phyloP scores from a whole-genome alignment of 169 alveolate genomes.

The Perkinsus marinus region DNA sequence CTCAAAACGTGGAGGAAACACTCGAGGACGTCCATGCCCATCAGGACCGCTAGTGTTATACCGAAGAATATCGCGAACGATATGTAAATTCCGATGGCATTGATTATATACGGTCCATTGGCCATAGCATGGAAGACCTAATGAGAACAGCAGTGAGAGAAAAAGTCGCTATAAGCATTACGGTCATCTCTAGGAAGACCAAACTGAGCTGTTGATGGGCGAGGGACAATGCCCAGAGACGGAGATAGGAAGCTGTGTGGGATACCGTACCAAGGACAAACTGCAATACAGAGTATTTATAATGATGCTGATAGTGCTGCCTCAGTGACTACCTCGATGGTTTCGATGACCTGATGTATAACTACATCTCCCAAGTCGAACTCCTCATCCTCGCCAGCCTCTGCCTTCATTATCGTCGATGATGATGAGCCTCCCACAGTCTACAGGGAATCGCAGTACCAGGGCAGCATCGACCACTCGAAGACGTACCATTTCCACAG shows the following conservation, averaged over 20 bases:
- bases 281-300: background rate
- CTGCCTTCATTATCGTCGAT: background rate
- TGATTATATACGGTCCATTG: slow-evolving; percentile 3
- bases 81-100: slow-evolving; percentile 36
- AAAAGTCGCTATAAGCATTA: too few relatives aligned
- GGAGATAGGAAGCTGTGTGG: slow-evolving; percentile 97
- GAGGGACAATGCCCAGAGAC: slow-evolving; percentile 97
- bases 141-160: background rate
- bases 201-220: slow-evolving; percentile 89
- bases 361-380: slow-evolving; percentile 23
- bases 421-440: background rate
- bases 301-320: too few relatives aligned
- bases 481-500: background rate
- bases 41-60: slow-evolving; percentile 84
- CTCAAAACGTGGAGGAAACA: slow-evolving; percentile 93
- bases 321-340: slow-evolving; percentile 82
- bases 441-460: background rate
- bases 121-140: background rate
- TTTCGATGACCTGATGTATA: slow-evolving; percentile 74
- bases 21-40: slow-evolving; percentile 97
- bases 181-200: background rate
- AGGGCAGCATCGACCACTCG: background rate
- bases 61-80: slow-evolving; percentile 67
- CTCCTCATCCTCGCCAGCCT: slow-evolving; percentile 5
- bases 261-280: slow-evolving; percentile 46